Conservation (phyloP, 139 green algal species). For the Auxenochlorella protothecoides region DNA sequence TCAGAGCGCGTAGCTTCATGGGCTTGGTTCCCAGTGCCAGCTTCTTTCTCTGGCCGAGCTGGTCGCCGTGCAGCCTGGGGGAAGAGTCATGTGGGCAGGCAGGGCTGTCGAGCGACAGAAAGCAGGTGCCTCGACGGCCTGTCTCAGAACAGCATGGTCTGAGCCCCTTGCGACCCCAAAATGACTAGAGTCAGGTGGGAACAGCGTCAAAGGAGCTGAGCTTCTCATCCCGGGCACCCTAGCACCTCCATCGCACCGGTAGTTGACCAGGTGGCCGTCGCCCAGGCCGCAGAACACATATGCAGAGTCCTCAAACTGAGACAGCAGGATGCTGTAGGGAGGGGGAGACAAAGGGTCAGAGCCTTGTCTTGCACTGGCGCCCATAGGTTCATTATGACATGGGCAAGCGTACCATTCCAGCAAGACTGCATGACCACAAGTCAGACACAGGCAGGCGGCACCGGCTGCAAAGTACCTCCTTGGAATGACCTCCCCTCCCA, state of each 20-base stretch:
- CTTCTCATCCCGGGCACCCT: not conserved
- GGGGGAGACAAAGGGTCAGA: constrained; percentile 10
- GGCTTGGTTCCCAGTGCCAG: constrained; percentile 86
- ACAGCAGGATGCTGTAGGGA: constrained; percentile 62
- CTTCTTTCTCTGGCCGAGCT: constrained; percentile 62
- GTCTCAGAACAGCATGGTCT: too few relatives aligned
- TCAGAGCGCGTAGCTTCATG: constrained; percentile 52
- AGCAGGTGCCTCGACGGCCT: too few relatives aligned
- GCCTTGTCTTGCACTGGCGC: not conserved
- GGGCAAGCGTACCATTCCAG: not conserved
- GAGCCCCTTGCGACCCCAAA: too few relatives aligned
- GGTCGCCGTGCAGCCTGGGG: constrained; percentile 8
- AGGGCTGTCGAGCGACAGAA: too few relatives aligned
- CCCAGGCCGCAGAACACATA: constrained; percentile 72
- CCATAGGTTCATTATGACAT: too few relatives aligned
- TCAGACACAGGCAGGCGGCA: too few relatives aligned
- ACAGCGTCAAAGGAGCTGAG: not conserved
- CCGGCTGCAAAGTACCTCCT: constrained; percentile 19
- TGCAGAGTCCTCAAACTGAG: constrained; percentile 60
- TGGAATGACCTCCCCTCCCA: constrained; percentile 72
- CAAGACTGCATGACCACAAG: too few relatives aligned
- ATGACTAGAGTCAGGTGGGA: not conserved
- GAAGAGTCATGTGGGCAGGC: too few relatives aligned
- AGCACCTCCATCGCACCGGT: not conserved
- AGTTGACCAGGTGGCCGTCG: constrained; percentile 30